These are phyloP conservation scores for Protomyces inundatus DNA, from an alignment of 1,139 yeast genomes.

Conservation along the genomic window DNA sequence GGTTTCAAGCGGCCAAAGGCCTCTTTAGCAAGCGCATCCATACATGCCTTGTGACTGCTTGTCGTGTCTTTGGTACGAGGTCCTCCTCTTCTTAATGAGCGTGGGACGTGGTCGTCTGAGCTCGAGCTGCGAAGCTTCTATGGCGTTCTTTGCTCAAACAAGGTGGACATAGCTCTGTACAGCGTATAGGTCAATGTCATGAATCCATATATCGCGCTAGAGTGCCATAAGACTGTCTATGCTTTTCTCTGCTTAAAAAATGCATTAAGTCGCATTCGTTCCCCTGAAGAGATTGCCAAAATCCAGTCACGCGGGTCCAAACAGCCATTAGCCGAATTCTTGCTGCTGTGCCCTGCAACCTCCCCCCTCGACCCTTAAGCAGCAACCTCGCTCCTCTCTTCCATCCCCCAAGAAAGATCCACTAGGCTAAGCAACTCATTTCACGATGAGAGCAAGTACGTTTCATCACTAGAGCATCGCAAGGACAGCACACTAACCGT, in stretches of 20 bases:
- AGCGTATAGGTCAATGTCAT: too few species aligned
- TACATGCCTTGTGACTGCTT: slow-evolving; percentile 1
- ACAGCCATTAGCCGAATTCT: not conserved
- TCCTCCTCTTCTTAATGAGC: too few species aligned
- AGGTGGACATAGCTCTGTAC: too few species aligned
- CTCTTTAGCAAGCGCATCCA: not conserved
- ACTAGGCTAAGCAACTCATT: not conserved
- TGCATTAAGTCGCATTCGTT: too few species aligned
- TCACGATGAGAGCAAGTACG: not conserved
- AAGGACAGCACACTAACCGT: not conserved
- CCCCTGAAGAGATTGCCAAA: not conserved
- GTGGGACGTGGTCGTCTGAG: too few species aligned
- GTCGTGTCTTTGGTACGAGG: not conserved
- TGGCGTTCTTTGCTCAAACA: too few species aligned
- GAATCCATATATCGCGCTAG: too few species aligned
- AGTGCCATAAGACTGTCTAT: too few species aligned
- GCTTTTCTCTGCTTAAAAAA: too few species aligned
- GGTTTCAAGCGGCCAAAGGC: slow-evolving; percentile 7
- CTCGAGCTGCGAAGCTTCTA: too few species aligned
- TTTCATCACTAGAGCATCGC: not conserved
- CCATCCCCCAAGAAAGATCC: not conserved
- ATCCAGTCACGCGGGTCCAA: not conserved
- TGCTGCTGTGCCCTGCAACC: not conserved
- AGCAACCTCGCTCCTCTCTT: not conserved
- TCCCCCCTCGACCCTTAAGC: not conserved